Evolutionary conservation across 2,329 filamentous ascomycete species (phyloP), one percentile per base, ranked within the genome.

Genomic region (Aureobasidium sp.): DNA sequence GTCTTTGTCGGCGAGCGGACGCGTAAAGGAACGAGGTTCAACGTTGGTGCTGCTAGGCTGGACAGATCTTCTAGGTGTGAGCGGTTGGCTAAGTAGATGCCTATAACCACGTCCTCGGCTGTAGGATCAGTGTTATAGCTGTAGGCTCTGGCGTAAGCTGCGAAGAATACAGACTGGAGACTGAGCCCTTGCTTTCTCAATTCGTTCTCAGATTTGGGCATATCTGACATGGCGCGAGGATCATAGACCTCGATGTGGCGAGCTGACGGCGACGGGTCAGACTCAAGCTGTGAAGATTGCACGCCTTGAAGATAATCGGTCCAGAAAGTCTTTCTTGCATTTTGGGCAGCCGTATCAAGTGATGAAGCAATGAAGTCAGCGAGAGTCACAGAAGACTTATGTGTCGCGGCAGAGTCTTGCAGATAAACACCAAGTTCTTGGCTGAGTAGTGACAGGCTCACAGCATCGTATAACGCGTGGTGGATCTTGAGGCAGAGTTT

Each of bases 401-500:
- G 13, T 8, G 45, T 44, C 5, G 34, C 4, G 3, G 34, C 25
- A 13, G 54, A 58, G 30, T 57, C 62, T 67, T 74, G 74, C 71
- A 85, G 39, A 3, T 77, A 65, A 5, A 68, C 64, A 64, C 79
- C 72, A 13, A 87, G 74, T 44, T 81, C 74, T 14, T 79, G 70
- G 27, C 91, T 76, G 6, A 96, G 75, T 0, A 80, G 70, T 0
- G 86, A 83, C 5, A 97, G 77, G 67, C 89, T 94, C 63, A 95
- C 80, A 6, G 87, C 91, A 71, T 97, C 93, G 69, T 97, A 97
- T 0, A 97, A 78, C 0, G 89, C 89, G 71, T 97, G 92, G 65
- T 96, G 91, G 5, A 97, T 86, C 30, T 78, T 77, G 2, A 81
- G 74, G 49, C 74, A 66, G 48, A 79, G 61, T 8, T 51, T 48